Evolutionary conservation across 1,284 basidiomycete species (phyloP).

Genomic region (Gomphus sp.): DNA sequence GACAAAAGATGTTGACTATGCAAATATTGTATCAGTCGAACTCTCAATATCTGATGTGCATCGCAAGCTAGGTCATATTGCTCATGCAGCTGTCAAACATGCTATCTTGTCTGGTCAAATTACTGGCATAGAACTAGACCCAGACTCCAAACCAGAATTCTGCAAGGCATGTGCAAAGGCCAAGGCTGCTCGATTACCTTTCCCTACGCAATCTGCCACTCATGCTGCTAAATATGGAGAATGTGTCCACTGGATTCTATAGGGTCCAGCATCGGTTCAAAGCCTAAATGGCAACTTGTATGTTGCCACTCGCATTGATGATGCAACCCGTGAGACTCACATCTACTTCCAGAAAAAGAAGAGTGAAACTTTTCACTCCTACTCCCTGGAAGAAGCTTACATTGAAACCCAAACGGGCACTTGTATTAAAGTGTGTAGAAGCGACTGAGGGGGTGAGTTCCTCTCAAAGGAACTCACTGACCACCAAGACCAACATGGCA

Average conservation of each 20-base stretch:
- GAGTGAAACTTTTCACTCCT: no score
- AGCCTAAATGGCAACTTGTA: slow-evolving; percentile 2
- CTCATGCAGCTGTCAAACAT: slow-evolving; percentile 16
- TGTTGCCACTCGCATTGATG: slow-evolving; percentile 11
- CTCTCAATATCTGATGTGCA: neutral
- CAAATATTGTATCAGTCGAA: neutral
- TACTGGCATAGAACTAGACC: no score
- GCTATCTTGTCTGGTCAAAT: slow-evolving; percentile 11
- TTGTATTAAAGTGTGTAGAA: slow-evolving; percentile 18
- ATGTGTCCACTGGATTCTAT: neutral
- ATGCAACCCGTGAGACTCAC: slow-evolving; percentile 14
- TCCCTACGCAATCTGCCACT: no score
- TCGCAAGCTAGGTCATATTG: slow-evolving; percentile 24
- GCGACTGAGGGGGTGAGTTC: slow-evolving; percentile 14
- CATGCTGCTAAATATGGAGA: no score
- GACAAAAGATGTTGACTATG: neutral
- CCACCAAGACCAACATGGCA: slow-evolving; percentile 21
- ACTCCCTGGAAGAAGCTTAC: slow-evolving; percentile 20
- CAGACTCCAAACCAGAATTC: neutral
- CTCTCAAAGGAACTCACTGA: no score
- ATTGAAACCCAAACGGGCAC: slow-evolving; percentile 16
- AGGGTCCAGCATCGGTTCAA: neutral
- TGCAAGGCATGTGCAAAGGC: no score
- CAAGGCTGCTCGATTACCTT: no score
- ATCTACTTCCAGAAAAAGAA: slow-evolving; percentile 20